A percentile compares a stretch with the other conserved stretches of the same genome.
Evolutionary conservation across 371 early-diverging fungal genomes (phyloP).

Genomic region (Syncephalastrum monosporum): DNA sequence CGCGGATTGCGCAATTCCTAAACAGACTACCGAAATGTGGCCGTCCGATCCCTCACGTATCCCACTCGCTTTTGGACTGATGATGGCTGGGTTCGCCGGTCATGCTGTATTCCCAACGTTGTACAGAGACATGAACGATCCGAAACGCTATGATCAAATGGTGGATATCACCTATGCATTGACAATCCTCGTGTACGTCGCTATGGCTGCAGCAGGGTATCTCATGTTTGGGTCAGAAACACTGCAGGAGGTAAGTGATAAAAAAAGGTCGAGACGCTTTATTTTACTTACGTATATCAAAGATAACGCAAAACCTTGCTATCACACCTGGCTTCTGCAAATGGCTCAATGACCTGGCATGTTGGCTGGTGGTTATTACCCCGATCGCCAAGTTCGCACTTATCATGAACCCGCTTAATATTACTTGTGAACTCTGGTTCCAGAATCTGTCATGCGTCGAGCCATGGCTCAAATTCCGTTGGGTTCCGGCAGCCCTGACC

Average conservation of each 20-base stretch:
- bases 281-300: slow-evolving; percentile 14
- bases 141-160: slow-evolving; percentile 46
- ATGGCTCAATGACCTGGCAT: slow-evolving; percentile 17
- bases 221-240: slow-evolving; percentile 72
- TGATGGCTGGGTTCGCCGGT: slow-evolving; percentile 50
- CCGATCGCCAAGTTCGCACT: slow-evolving; percentile 44
- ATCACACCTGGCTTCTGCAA: slow-evolving; percentile 29
- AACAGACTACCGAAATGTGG: slow-evolving; percentile 32
- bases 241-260: slow-evolving; percentile 50
- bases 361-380: slow-evolving; percentile 29
- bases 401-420: slow-evolving; percentile 54
- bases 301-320: slow-evolving; percentile 67
- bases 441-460: slow-evolving; percentile 11
- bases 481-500: slow-evolving; percentile 18
- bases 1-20: slow-evolving; percentile 9
- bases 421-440: slow-evolving; percentile 44
- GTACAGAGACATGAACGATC: slow-evolving; percentile 65
- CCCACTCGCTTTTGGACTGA: slow-evolving; percentile 39
- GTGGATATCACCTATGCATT: slow-evolving; percentile 39
- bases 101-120: slow-evolving; percentile 70
- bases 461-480: slow-evolving; percentile 13
- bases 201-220: slow-evolving; percentile 57
- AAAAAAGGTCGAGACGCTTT: slow-evolving; percentile 54
- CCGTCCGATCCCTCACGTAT: slow-evolving; percentile 27
- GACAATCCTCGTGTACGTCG: slow-evolving; percentile 25